These are phyloP conservation scores for Maudiozyma serrabonitensis DNA, from an alignment of 805 yeast genomes.

Conservation along the genomic window DNA sequence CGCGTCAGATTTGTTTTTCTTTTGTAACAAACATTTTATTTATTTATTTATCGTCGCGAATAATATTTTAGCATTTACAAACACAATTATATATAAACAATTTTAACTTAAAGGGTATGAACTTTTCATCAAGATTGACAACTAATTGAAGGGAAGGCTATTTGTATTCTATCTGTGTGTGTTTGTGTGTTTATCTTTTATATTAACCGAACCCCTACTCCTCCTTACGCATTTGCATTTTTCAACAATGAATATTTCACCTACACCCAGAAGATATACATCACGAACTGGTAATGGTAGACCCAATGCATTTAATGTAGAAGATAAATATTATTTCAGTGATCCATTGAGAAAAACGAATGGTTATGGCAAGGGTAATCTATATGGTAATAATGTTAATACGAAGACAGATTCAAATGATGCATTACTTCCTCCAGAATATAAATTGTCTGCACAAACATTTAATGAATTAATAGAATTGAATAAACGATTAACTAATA, in stretches of 20 bases:
- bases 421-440: slow-evolving; percentile 27
- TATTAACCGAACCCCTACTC: too few relatives aligned
- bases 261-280: slow-evolving; percentile 24
- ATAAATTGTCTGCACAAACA: slow-evolving; percentile 30
- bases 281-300: slow-evolving; percentile 2
- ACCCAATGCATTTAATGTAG: background rate
- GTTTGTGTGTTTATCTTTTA: too few relatives aligned
- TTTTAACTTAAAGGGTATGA: background rate
- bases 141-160: too few relatives aligned
- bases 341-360: slow-evolving; percentile 3
- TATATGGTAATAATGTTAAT: background rate
- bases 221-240: too few relatives aligned
- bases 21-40: background rate
- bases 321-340: slow-evolving; percentile 1
- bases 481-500: slow-evolving; percentile 28
- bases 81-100: background rate
- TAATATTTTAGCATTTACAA: background rate
- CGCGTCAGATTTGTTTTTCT: slow-evolving; percentile 2
- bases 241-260: slow-evolving; percentile 20
- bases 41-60: background rate
- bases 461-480: slow-evolving; percentile 31
- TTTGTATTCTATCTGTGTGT: too few relatives aligned
- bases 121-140: too few relatives aligned
- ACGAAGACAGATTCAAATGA: slow-evolving; percentile 7
- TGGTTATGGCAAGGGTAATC: too few relatives aligned